Conservation (phyloP, 1,284 basidiomycete genomes). For the Microbotryum intermedium region DNA sequence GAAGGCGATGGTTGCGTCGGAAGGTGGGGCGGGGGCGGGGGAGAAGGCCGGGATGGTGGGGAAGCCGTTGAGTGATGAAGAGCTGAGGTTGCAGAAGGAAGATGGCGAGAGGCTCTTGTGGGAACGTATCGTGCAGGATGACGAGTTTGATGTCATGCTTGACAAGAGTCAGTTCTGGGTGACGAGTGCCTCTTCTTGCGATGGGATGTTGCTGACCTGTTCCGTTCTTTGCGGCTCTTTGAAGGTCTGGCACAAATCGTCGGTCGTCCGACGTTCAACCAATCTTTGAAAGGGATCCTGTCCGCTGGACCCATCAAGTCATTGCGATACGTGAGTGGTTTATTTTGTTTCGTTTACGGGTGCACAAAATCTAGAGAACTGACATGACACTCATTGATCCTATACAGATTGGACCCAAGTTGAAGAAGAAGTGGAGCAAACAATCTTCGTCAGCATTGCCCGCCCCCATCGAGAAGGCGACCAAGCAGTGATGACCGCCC, state of each 20-base stretch:
- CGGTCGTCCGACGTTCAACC: slow-evolving; percentile 68
- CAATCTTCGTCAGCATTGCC: not conserved
- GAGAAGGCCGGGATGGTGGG: slow-evolving; percentile 35
- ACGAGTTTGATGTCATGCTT: slow-evolving; percentile 51
- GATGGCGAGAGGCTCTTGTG: slow-evolving; percentile 64
- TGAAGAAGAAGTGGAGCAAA: slow-evolving; percentile 8
- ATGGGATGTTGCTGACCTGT: not conserved
- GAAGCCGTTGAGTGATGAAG: slow-evolving; percentile 40
- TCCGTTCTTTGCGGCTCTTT: not conserved
- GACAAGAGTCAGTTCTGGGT: slow-evolving; percentile 48
- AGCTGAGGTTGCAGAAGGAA: slow-evolving; percentile 7
- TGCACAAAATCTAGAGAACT: slow-evolving; percentile 53
- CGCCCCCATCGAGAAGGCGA: too few relatives aligned
- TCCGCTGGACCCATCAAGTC: slow-evolving; percentile 76
- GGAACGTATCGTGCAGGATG: slow-evolving; percentile 59
- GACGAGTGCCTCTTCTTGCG: too few relatives aligned
- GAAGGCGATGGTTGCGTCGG: slow-evolving; percentile 5
- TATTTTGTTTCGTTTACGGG: slow-evolving; percentile 48
- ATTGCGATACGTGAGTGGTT: slow-evolving; percentile 52
- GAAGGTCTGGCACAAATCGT: slow-evolving; percentile 53
- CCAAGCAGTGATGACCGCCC: too few relatives aligned
- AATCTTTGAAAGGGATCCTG: slow-evolving; percentile 75
- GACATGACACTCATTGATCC: not conserved
- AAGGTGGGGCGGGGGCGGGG: not conserved
- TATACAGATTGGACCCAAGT: not conserved